These are phyloP conservation scores for Leucosporidium scottii DNA, from an alignment of 768 basidiomycete species.

Conservation along the genomic window DNA sequence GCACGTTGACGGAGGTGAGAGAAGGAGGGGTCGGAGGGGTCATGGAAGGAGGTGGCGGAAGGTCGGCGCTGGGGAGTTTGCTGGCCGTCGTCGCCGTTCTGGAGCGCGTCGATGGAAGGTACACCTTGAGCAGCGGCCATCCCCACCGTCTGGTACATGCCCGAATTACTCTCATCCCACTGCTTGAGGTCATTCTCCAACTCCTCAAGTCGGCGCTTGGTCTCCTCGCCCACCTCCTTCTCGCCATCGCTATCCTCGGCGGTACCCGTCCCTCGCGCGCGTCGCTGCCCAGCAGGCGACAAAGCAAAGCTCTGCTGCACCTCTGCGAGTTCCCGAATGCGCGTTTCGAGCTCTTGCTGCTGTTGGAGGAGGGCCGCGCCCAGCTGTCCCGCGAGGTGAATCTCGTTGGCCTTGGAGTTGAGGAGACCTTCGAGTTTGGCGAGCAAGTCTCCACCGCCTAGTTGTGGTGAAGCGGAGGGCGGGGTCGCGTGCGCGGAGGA, in stretches of 20 bases:
- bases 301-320: slow-evolving; percentile 49
- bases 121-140: slow-evolving; percentile 49
- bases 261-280: slow-evolving; percentile 54
- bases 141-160: slow-evolving; percentile 63
- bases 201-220: slow-evolving; percentile 55
- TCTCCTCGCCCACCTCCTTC: slow-evolving; percentile 55
- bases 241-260: slow-evolving; percentile 60
- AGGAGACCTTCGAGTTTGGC: slow-evolving; percentile 50
- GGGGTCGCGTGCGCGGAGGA: background rate
- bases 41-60: background rate
- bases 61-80: background rate
- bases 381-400: slow-evolving; percentile 81
- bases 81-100: background rate
- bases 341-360: slow-evolving; percentile 84
- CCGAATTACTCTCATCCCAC: slow-evolving; percentile 75
- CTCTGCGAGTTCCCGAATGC: slow-evolving; percentile 62
- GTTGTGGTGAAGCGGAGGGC: slow-evolving; percentile 4
- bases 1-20: background rate
- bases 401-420: slow-evolving; percentile 83
- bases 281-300: slow-evolving; percentile 49
- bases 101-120: slow-evolving; percentile 5
- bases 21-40: background rate
- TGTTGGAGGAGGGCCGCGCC: slow-evolving; percentile 90
- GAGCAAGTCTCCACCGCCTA: slow-evolving; percentile 2
- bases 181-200: slow-evolving; percentile 63